These are phyloP conservation scores for Petunia secreta DNA, from an alignment of 257 asterid species.

Conservation along the genomic window DNA sequence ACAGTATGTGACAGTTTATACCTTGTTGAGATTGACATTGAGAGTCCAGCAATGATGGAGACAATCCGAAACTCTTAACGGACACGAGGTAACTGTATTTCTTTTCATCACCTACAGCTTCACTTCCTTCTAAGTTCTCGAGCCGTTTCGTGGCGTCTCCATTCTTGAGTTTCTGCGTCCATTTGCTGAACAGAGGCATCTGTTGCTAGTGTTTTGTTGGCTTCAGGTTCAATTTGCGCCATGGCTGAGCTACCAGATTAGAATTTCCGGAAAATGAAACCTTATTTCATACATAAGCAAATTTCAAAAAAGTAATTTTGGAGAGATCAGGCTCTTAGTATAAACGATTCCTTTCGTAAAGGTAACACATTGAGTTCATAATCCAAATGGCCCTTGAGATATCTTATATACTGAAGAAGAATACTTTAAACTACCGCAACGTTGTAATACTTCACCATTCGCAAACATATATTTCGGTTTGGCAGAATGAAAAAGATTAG, in stretches of 20 bases:
- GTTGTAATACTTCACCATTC: too few species aligned
- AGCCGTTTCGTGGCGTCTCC: slow-evolving; percentile 47
- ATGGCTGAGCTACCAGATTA: background rate
- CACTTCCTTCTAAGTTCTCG: slow-evolving; percentile 32
- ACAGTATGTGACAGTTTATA: slow-evolving; percentile 23
- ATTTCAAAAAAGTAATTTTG: too few species aligned
- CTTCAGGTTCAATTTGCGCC: slow-evolving; percentile 37
- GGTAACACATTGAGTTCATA: too few species aligned
- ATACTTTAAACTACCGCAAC: too few species aligned
- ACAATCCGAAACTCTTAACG: slow-evolving; percentile 63
- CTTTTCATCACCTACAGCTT: slow-evolving; percentile 14
- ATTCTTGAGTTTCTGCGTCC: slow-evolving; percentile 44
- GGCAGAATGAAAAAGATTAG: too few species aligned
- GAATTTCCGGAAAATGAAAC: background rate
- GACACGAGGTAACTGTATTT: slow-evolving; percentile 48
- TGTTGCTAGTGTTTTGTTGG: slow-evolving; percentile 25
- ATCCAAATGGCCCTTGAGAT: too few species aligned
- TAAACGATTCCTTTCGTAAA: too few species aligned
- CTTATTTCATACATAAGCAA: background rate
- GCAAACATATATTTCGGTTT: too few species aligned
- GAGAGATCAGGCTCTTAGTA: too few species aligned
- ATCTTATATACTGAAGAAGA: too few species aligned
- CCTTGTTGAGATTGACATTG: slow-evolving; percentile 72
- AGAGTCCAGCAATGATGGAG: slow-evolving; percentile 77
- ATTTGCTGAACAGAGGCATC: slow-evolving; percentile 26